Conservation (phyloP, 1,284 basidiomycete genomes). For the Psilocybe mexicana region DNA sequence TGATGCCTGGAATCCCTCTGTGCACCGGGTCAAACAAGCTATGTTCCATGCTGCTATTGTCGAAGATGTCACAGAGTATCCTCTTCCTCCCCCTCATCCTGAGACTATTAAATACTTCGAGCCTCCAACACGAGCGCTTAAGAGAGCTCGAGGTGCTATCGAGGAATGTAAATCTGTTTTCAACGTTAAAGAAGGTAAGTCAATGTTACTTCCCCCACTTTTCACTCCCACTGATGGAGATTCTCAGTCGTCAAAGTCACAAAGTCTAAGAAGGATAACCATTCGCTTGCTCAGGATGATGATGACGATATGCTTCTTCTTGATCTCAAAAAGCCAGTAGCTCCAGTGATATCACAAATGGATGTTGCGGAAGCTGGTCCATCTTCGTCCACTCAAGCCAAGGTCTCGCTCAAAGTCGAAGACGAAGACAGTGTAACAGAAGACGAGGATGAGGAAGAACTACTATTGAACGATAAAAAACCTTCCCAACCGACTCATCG, state of each 20-base stretch:
- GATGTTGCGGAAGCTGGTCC: conserved; percentile 13
- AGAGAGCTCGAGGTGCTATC: conserved; percentile 55
- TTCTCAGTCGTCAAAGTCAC: conserved; percentile 26
- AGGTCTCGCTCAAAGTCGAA: neutral
- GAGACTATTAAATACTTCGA: conserved; percentile 84
- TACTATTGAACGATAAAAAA: conserved; percentile 29
- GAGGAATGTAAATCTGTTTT: conserved; percentile 66
- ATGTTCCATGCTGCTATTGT: conserved; percentile 86
- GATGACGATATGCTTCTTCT: conserved; percentile 62
- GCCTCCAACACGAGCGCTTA: conserved; percentile 69
- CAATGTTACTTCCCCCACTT: neutral
- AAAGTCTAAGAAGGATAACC: conserved; percentile 27
- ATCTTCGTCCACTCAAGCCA: conserved; percentile 4
- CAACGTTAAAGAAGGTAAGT: conserved; percentile 70
- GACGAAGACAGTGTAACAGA: conserved; percentile 44
- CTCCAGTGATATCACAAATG: conserved; percentile 22
- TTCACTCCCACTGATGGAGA: neutral
- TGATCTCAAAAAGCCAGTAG: conserved; percentile 48
- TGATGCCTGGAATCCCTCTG: conserved; percentile 84
- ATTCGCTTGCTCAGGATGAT: conserved; percentile 58
- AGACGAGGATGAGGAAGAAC: conserved; percentile 37
- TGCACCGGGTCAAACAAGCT: conserved; percentile 92
- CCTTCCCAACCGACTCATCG: conserved; percentile 21
- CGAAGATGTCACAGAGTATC: conserved; percentile 68
- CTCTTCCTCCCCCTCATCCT: conserved; percentile 83